Evolutionary conservation across 2,329 filamentous ascomycete species (phyloP), one percentile per base, ranked within the genome.

Genomic region (Colletotrichum camelliae): DNA sequence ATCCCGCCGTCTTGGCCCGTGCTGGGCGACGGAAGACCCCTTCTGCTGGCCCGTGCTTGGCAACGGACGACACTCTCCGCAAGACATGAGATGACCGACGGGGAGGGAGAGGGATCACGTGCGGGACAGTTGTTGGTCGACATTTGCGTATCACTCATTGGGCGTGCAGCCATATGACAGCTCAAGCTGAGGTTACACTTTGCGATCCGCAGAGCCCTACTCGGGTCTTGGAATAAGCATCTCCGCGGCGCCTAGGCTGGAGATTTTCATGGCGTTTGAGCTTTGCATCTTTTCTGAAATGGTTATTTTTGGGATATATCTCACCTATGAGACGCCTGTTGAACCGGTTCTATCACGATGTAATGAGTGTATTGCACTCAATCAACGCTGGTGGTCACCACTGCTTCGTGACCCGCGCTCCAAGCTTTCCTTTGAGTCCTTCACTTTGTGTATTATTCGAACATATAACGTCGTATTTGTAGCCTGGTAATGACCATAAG

Each of bases 111-210:
- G 43, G 1, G 0, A 48, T 48, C n/a, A 48, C n/a, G 43, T 48
- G 43, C 0, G 0, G 43, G 4, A 2, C 1, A 21, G 0, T 2
- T 48, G 10, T 21, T 21, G 9, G 43, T 48, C n/a, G 18, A 48
- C 43, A 43, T n/a, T 12, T 48, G 5, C 43, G 43, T 13, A 48
- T 21, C 0, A 21, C 0, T 2, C n/a, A 1, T 48, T 0, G 10
- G n/a, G n/a, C 10, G 2, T 48, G 18, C 43, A 12, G 10, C 43
- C 10, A n/a, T 1, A 48, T 48, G 0, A 48, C 10, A n/a, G 43
- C 18, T 21, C 2, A 21, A 0, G 43, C 10, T 21, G 43, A 21
- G 43, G 43, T 48, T 48, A 21, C n/a, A 48, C 21, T 48, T 1
- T 21, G 0, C n/a, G 10, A 48, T 48, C n/a, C 43, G 10, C 18